Evolutionary conservation across 352 stramenopile genomes (phyloP), one percentile per base, ranked within the genome.

Genomic region (Phytophthora sansomeana): DNA sequence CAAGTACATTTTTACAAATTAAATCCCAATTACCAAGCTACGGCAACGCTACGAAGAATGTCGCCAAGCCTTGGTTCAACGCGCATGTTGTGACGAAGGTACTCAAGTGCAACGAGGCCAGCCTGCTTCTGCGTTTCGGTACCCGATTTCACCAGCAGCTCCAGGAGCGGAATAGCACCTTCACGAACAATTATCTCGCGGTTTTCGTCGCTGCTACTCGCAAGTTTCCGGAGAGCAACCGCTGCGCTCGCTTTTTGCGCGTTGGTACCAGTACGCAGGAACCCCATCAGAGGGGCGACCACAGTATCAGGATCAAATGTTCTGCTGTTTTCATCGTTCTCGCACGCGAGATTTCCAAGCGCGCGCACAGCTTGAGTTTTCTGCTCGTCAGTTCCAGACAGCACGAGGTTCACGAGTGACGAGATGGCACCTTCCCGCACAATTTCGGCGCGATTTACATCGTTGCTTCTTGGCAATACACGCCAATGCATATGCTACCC

Each of bases 391-490:
- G 36, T 58, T 4, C 61, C 61, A 9, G 21, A 29, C 3, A 54
- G 13, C 1, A 52, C 8, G 2, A 69, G 53, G 11, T 17, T 47
- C 5, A 64, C 5, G 5, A 69, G 35, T 1, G 57, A 26, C n/a
- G 61, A 3, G 9, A 69, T 50, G 9, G 43, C 61, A 6, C 52
- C 61, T 32, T 49, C 61, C 13, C 47, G 16, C 10, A 55, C 33
- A 54, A 71, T 61, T 7, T 13, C 38, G 3, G 39, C 4, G 4
- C 43, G 43, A 17, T 58, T 63, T 0, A 4, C 41, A 19, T 67
- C 60, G 19, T 66, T 66, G 17, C n/a, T 49, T 58, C 10, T 41
- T 13, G 17, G 54, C 56, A 24, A 74, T 41, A 10, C 44, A 55
- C 6, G 35, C 54, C 1, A 74, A 17, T 3, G 52, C 47, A 11